Conservation (phyloP, 2,329 filamentous ascomycete genomes). For the Ophiosphaerella korrae region DNA sequence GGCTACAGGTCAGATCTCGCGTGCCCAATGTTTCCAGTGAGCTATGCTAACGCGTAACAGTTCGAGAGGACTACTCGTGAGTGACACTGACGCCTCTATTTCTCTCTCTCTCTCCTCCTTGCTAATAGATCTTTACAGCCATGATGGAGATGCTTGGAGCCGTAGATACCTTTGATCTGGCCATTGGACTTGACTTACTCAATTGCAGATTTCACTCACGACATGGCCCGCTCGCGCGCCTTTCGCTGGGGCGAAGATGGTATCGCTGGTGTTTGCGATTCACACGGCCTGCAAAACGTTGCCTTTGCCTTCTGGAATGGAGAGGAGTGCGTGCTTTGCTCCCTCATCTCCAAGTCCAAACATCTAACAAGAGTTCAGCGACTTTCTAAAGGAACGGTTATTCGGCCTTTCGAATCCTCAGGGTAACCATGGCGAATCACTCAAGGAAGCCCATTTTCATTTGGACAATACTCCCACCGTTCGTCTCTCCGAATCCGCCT, state of each 20-base stretch:
- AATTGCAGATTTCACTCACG: constrained; percentile 82
- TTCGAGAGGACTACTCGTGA: constrained; percentile 88
- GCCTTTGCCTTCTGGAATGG: constrained; percentile 98
- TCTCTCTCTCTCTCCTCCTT: constrained; percentile 5
- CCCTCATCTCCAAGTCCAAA: background rate
- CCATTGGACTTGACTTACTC: constrained; percentile 29
- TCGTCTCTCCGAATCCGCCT: constrained; percentile 45
- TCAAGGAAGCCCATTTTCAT: constrained; percentile 97
- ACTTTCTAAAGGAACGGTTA: constrained; percentile 91
- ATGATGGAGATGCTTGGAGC: constrained; percentile 91
- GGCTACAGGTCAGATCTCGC: constrained; percentile 73
- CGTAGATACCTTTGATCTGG: constrained; percentile 62
- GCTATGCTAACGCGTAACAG: constrained; percentile 53
- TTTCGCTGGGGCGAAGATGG: constrained; percentile 98
- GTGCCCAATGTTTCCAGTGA: background rate
- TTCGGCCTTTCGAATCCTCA: constrained; percentile 96
- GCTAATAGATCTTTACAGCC: constrained; percentile 54
- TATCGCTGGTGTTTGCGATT: constrained; percentile 93
- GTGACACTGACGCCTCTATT: constrained; percentile 34
- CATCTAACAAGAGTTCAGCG: constrained; percentile 62
- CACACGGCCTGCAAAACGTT: constrained; percentile 88
- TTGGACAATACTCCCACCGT: constrained; percentile 87
- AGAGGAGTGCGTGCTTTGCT: constrained; percentile 70
- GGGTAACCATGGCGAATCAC: constrained; percentile 94
- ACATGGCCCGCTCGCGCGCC: constrained; percentile 83